Evolutionary conservation across 768 basidiomycete genomes (phyloP).

Genomic region (Leccinum uliginosum): DNA sequence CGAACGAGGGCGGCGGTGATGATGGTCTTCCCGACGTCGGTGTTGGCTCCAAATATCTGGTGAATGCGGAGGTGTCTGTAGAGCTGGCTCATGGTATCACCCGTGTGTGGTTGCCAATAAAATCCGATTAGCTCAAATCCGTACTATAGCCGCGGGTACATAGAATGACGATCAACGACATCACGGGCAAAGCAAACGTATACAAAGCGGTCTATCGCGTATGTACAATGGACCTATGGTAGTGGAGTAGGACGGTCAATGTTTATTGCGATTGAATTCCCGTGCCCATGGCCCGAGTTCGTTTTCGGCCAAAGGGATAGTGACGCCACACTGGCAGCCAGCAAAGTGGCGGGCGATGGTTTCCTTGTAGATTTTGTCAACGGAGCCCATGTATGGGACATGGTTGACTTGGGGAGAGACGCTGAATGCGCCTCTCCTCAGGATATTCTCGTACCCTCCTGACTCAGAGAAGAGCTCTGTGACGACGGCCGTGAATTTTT

Average conservation of each 20-base stretch:
- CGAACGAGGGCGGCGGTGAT: conserved; percentile 80
- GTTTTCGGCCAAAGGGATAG: conserved; percentile 30
- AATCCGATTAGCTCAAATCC: neutral
- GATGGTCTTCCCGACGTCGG: conserved; percentile 93
- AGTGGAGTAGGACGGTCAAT: conserved; percentile 12
- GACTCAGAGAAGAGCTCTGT: conserved; percentile 38
- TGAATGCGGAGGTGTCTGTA: conserved; percentile 83
- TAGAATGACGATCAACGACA: neutral
- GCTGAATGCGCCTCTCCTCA: conserved; percentile 32
- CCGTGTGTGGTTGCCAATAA: conserved; percentile 39
- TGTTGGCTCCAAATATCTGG: conserved; percentile 94
- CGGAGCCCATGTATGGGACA: conserved; percentile 28
- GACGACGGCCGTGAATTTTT: conserved; percentile 37
- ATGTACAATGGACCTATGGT: conserved; percentile 14
- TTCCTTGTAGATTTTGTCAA: conserved; percentile 30
- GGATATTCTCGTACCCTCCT: conserved; percentile 37
- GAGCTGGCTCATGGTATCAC: conserved; percentile 71
- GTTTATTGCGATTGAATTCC: conserved; percentile 30
- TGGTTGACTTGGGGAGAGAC: conserved; percentile 33
- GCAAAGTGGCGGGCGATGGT: conserved; percentile 41
- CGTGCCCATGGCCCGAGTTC: conserved; percentile 39
- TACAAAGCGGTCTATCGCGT: conserved; percentile 9
- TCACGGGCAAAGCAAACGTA: conserved; percentile 1
- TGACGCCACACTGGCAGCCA: conserved; percentile 37
- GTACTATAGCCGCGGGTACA: conserved; percentile 14